Evolutionary conservation across 352 stramenopile genomes (phyloP), one percentile per base, ranked within the genome.

Genomic region (Phytophthora constricta): DNA sequence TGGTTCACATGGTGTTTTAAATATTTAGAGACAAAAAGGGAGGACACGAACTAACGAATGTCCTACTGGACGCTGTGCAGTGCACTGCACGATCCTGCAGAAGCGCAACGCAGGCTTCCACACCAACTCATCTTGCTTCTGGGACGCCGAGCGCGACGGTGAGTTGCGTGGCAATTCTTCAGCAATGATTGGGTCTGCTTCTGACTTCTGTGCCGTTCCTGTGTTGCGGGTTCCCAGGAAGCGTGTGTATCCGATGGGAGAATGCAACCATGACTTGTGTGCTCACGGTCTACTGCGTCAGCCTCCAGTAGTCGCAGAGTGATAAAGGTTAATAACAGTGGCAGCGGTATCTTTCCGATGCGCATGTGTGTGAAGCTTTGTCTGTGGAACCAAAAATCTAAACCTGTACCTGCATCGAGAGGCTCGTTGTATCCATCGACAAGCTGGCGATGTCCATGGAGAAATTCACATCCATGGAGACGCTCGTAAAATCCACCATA

Each of bases 41-140:
- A 28, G 54, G 58, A 66, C 48, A 28, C 52, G 57, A 74, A 50
- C 62, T 66, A 76, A 71, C 57, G 33, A 66, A 70, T 57, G 48
- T 16, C 60, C 31, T 13, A 14, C 19, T 51, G 48, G 48, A 34
- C 26, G 58, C 51, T 68, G 42, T 33, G 65, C 74, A 95, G 89
- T 95, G 26, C 92, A 96, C 72, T 92, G 85, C 70, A 87, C 86
- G 45, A 85, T 96, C 55, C 70, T 96, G n/a, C 89, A 96, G 68
- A 96, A 96, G 83, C 78, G 87, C 20, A 96, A 96, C 58, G 84
- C 87, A 13, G 87, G 89, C 43, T 93, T 84, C 60, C 89, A 96
- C 74, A 93, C 86, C 65, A 95, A 91, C 63, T 95, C 87, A 42
- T 82, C 89, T 25, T 95, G 87, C 65, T 94, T 94, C 71, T 96